Conservation (phyloP, 306 rosid genomes). For the Crotalaria pallida region DNA sequence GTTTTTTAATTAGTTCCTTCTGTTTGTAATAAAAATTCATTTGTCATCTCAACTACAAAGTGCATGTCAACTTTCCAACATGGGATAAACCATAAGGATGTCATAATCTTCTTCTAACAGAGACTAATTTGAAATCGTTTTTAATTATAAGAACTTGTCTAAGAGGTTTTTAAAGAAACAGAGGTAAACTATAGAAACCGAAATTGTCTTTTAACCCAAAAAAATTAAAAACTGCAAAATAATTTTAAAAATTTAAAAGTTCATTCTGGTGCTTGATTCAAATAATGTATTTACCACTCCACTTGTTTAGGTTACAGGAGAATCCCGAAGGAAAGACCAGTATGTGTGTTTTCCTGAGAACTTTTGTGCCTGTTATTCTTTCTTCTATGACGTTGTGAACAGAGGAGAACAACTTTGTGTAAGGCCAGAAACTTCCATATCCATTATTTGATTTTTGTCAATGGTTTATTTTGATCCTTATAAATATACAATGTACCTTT, state of each 20-base stretch:
- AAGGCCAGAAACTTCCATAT: constrained; percentile 28
- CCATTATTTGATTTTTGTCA: not conserved
- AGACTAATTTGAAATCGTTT: not conserved
- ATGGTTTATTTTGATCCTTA: not conserved
- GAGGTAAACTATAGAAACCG: too few species aligned
- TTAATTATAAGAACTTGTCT: not conserved
- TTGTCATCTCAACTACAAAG: not conserved
- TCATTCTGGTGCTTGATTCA: not conserved
- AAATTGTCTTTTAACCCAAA: too few species aligned
- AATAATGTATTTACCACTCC: not conserved
- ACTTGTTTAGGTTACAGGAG: constrained; percentile 63
- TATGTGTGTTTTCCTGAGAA: constrained; percentile 72
- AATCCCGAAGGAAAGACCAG: constrained; percentile 76
- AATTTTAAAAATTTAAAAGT: not conserved
- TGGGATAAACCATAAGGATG: not conserved
- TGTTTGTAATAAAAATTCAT: too few species aligned
- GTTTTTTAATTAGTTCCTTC: too few species aligned
- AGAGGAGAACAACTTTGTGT: constrained; percentile 90
- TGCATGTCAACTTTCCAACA: not conserved
- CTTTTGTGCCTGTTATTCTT: constrained; percentile 81
- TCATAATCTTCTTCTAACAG: not conserved
- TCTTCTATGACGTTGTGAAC: constrained; percentile 79
- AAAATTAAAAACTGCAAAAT: not conserved
- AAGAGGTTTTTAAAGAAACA: too few species aligned
- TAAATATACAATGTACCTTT: not conserved